Conservation (phyloP, 805 yeast genomes). For the Nakazawaea ishiwadae region DNA sequence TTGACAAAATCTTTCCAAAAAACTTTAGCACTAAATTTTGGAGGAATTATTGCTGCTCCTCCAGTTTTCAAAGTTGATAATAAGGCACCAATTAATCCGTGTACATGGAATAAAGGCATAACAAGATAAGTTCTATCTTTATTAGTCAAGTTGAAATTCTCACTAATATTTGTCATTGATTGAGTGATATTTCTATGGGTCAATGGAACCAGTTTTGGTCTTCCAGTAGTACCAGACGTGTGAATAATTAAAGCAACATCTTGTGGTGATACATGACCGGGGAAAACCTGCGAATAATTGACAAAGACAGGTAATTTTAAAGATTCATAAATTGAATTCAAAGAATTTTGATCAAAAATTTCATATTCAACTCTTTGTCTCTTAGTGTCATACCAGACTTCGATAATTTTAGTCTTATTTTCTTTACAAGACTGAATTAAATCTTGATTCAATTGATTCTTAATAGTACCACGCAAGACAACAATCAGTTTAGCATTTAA, state of each 20-base stretch:
- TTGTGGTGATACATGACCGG: slow-evolving; percentile 39
- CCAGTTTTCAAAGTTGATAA: slow-evolving; percentile 56
- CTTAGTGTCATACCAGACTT: slow-evolving; percentile 39
- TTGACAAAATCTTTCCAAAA: slow-evolving; percentile 57
- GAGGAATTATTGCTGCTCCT: slow-evolving; percentile 60
- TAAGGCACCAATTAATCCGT: slow-evolving; percentile 65
- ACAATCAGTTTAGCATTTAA: slow-evolving; percentile 51
- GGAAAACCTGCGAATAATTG: slow-evolving; percentile 26
- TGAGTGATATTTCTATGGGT: slow-evolving; percentile 59
- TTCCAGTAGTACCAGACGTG: slow-evolving; percentile 74
- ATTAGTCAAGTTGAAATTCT: slow-evolving; percentile 47
- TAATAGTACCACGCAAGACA: slow-evolving; percentile 48
- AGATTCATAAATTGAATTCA: slow-evolving; percentile 20
- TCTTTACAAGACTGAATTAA: slow-evolving; percentile 47
- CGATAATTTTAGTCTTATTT: slow-evolving; percentile 45
- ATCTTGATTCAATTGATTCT: slow-evolving; percentile 23
- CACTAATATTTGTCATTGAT: slow-evolving; percentile 53
- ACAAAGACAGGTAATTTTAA: slow-evolving; percentile 23
- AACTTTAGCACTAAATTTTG: slow-evolving; percentile 50
- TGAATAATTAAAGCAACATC: slow-evolving; percentile 65
- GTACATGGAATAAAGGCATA: slow-evolving; percentile 78
- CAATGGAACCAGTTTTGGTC: slow-evolving; percentile 72
- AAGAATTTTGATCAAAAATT: slow-evolving; percentile 16
- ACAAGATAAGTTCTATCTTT: slow-evolving; percentile 57
- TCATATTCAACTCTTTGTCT: slow-evolving; percentile 39